phyloP scores from a whole-genome alignment of 2,329 filamentous ascomycete species.

The Trichoderma atroviride region DNA sequence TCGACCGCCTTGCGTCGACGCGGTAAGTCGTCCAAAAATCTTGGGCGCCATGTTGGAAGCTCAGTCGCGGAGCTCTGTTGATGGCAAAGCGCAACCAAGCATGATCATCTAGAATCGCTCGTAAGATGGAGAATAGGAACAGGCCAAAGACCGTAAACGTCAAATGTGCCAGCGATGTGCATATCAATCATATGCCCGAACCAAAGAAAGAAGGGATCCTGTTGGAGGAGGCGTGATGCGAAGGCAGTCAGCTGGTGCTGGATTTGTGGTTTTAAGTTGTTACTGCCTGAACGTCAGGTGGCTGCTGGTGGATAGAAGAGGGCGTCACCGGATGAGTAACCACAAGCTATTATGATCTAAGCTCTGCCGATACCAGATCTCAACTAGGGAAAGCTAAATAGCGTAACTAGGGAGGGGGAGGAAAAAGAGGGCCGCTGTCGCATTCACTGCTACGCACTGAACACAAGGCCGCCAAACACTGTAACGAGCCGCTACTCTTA shows the following conservation, averaged over 20 bases:
- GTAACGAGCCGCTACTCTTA: too few relatives aligned
- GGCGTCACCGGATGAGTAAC: conserved; percentile 15
- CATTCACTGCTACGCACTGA: not conserved
- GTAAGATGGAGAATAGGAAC: not conserved
- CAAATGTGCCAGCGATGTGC: conserved; percentile 2
- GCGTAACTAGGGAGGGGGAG: not conserved
- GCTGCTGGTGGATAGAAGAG: conserved; percentile 10
- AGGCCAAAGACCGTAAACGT: not conserved
- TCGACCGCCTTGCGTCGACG: conserved; percentile 35
- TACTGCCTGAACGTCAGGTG: conserved; percentile 22
- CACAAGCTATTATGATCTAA: conserved; percentile 5
- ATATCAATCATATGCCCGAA: not conserved
- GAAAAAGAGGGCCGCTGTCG: not conserved
- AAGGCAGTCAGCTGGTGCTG: conserved; percentile 11
- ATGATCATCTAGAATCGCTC: conserved; percentile 19
- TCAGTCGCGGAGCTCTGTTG: conserved; percentile 7
- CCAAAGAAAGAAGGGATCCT: not conserved
- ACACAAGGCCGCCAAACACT: not conserved
- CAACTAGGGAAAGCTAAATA: conserved; percentile 1
- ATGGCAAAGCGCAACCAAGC: not conserved
- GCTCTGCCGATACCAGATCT: conserved; percentile 17
- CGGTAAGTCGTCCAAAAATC: conserved; percentile 49
- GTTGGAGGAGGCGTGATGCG: not conserved
- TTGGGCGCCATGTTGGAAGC: conserved; percentile 48
- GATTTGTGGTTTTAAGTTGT: not conserved